Evolutionary conservation across 2,329 filamentous ascomycete species (phyloP).

Genomic region (Fusarium sp.): DNA sequence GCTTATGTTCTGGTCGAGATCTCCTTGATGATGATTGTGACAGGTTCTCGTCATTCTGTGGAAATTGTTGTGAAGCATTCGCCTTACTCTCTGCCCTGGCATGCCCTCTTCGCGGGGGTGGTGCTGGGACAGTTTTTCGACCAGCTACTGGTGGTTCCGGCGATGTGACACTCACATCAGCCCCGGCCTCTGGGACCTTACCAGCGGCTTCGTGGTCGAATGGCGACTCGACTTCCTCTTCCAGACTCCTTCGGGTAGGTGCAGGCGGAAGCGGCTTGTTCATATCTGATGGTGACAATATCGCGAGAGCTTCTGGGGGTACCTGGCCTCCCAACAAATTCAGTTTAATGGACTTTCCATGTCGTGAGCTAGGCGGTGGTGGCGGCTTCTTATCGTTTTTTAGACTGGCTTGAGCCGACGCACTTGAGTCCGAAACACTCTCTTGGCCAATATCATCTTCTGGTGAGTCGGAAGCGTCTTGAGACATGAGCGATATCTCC

Average conservation of each 20-base stretch:
- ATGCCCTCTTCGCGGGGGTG: constrained; percentile 62
- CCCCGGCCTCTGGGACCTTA: constrained; percentile 59
- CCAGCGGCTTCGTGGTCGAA: constrained; percentile 66
- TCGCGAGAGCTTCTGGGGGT: constrained; percentile 30
- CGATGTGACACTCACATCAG: constrained; percentile 46
- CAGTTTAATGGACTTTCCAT: constrained; percentile 77
- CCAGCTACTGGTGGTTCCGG: constrained; percentile 50
- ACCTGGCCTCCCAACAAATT: constrained; percentile 52
- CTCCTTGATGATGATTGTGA: constrained; percentile 62
- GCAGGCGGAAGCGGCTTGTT: constrained; percentile 70
- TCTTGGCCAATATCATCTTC: constrained; percentile 40
- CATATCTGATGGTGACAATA: constrained; percentile 39
- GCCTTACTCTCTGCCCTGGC: constrained; percentile 58
- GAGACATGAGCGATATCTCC: constrained; percentile 40
- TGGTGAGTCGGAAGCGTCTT: constrained; percentile 35
- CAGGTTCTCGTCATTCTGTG: constrained; percentile 53
- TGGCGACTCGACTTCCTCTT: constrained; percentile 62
- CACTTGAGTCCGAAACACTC: constrained; percentile 46
- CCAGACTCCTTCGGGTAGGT: constrained; percentile 58
- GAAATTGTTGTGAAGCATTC: constrained; percentile 13
- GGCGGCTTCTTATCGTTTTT: constrained; percentile 71
- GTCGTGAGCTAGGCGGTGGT: constrained; percentile 77
- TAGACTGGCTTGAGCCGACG: constrained; percentile 36
- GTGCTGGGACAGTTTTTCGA: constrained; percentile 61
- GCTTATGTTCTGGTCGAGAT: constrained; percentile 59